Conservation (phyloP, 2,329 filamentous ascomycete species). For the Monosporascus sp. region DNA sequence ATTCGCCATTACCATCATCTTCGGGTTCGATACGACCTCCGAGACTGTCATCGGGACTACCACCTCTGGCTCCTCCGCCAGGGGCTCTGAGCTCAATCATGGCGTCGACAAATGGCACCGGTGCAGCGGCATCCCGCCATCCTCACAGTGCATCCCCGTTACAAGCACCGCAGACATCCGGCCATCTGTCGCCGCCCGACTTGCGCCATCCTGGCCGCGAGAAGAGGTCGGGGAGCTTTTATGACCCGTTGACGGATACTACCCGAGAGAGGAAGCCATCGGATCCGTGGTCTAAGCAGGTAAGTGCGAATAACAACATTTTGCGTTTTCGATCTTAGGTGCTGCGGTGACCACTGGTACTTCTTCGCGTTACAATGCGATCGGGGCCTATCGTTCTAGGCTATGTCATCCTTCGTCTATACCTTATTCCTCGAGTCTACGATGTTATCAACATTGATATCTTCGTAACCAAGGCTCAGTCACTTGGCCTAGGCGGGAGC, state of each 20-base stretch:
- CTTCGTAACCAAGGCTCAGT: neutral
- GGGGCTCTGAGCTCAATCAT: constrained; percentile 28
- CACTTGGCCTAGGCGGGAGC: neutral
- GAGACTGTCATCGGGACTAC: constrained; percentile 16
- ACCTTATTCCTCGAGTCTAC: neutral
- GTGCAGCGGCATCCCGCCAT: constrained; percentile 1
- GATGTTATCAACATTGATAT: neutral
- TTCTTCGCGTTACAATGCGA: neutral
- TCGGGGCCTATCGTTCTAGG: neutral
- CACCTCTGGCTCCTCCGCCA: constrained; percentile 27
- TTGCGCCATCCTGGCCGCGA: constrained; percentile 31
- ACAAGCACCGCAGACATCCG: constrained; percentile 25
- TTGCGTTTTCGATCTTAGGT: neutral
- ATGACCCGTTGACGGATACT: constrained; percentile 40
- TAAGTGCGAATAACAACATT: constrained; percentile 14
- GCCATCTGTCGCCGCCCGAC: constrained; percentile 24
- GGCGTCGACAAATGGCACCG: constrained; percentile 26
- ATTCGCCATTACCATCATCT: constrained; percentile 13
- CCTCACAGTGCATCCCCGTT: constrained; percentile 28
- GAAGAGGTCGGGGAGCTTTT: constrained; percentile 37
- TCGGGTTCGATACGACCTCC: constrained; percentile 11
- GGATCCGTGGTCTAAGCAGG: constrained; percentile 30
- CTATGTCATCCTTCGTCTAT: neutral
- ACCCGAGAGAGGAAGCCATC: constrained; percentile 34
- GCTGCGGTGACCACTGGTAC: neutral